These are phyloP conservation scores for Taiozyma sp. DNA, from an alignment of 1,139 yeast genomes.

Conservation along the genomic window DNA sequence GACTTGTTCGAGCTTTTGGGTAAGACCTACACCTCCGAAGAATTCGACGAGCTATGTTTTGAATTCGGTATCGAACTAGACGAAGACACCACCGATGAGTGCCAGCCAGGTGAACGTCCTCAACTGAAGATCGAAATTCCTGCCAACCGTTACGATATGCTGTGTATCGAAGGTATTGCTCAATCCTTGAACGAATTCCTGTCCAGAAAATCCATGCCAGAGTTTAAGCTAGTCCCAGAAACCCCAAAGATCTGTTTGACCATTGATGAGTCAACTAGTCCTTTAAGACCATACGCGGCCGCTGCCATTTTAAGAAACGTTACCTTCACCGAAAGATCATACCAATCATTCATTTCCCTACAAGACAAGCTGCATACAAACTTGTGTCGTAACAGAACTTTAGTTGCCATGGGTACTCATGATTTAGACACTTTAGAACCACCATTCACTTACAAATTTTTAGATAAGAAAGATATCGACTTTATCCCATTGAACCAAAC, in stretches of 20 bases:
- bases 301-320: slow-evolving; percentile 88
- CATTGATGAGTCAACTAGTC: slow-evolving; percentile 66
- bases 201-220: slow-evolving; percentile 64
- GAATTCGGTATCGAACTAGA: slow-evolving; percentile 97
- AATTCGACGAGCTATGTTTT: slow-evolving; percentile 95
- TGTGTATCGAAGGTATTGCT: slow-evolving; percentile 97
- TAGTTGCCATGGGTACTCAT: slow-evolving; percentile 98
- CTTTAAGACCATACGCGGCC: slow-evolving; percentile 88
- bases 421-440: slow-evolving; percentile 80
- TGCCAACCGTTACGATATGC: slow-evolving; percentile 97
- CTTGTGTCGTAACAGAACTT: slow-evolving; percentile 92
- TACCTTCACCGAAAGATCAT: slow-evolving; percentile 74
- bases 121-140: slow-evolving; percentile 96
- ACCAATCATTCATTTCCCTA: slow-evolving; percentile 90
- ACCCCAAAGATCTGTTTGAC: slow-evolving; percentile 63
- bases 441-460: slow-evolving; percentile 87
- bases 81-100: slow-evolving; percentile 83
- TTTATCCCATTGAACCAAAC: slow-evolving; percentile 87
- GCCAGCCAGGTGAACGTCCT: slow-evolving; percentile 82
- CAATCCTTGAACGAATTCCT: slow-evolving; percentile 90
- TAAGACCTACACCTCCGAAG: slow-evolving; percentile 77
- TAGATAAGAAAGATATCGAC: slow-evolving; percentile 72
- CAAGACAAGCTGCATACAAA: slow-evolving; percentile 97
- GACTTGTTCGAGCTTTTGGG: slow-evolving; percentile 82
- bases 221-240: slow-evolving; percentile 56